phyloP scores from a whole-genome alignment of 495 filamentous ascomycete genomes.

The Aspergillus avenaceus region DNA sequence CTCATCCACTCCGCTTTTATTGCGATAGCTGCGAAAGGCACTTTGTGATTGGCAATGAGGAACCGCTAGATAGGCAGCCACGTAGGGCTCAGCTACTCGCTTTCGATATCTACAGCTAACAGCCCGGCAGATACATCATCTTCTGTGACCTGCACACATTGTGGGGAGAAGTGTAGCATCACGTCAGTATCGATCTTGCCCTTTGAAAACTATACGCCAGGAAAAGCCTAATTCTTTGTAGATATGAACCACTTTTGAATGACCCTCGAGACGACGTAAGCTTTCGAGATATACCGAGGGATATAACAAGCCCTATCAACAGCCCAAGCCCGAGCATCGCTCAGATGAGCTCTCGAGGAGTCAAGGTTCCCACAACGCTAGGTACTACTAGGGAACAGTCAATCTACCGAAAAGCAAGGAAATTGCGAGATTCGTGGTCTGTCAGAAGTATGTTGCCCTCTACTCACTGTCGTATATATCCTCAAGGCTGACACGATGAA shows the following conservation, averaged over 20 bases:
- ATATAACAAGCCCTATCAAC: conserved; percentile 6
- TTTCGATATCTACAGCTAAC: conserved; percentile 1
- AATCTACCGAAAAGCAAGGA: conserved; percentile 14
- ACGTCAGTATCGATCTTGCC: conserved; percentile 11
- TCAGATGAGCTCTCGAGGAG: conserved; percentile 12
- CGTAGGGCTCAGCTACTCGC: conserved; percentile 3
- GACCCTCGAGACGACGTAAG: conserved; percentile 18
- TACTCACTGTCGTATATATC: no score
- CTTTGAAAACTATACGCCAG: background rate
- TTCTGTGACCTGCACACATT: conserved; percentile 20
- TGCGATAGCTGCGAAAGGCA: conserved; percentile 21
- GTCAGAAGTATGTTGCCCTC: conserved; percentile 18
- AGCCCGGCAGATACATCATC: conserved; percentile 9
- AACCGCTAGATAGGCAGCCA: conserved; percentile 14
- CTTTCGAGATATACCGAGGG: conserved; percentile 16
- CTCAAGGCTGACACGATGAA: conserved; percentile 8
- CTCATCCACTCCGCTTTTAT: conserved; percentile 20
- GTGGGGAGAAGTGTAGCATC: conserved; percentile 21
- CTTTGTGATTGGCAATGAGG: conserved; percentile 17
- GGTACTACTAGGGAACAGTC: conserved; percentile 11
- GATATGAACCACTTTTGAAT: conserved; percentile 21
- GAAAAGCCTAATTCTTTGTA: conserved; percentile 7
- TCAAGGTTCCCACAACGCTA: conserved; percentile 8
- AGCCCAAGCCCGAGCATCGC: conserved; percentile 20
- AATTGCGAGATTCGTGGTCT: conserved; percentile 24